Base-by-base conservation (phyloP, 2,329 filamentous ascomycete genomes). In the Furcasterigmium furcatum region DNA sequence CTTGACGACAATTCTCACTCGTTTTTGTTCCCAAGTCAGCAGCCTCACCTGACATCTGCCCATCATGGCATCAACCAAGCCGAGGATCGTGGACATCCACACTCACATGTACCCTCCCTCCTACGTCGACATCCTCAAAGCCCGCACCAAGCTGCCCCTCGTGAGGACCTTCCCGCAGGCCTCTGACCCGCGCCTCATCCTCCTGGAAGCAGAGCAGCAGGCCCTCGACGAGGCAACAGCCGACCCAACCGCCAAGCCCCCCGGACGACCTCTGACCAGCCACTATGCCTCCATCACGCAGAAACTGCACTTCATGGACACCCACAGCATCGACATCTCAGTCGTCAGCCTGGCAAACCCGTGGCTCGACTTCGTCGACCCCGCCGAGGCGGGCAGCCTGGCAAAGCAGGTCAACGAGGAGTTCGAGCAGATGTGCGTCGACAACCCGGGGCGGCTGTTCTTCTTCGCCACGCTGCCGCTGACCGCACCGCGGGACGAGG, bases 301-400 rank as follows among this genome's bases (percentile, higher is more conserved):
- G 55, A 96, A 96, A 60, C 75, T 96, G 13, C 76, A 81, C 41
- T 96, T 96, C 69, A 96, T 96, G 91, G 77, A 90, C 62, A 79
- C 76, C 14, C 91, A 96, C 67, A 72, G 72, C 44, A 96, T 96
- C 62, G 79, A 87, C 64, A 82, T 86, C 52, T 94, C 88, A 1
- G 87, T 96, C 42, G 82, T 96, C 51, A 94, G 88, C 1, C 81
- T 96, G 19, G 91, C 91, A 13, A 96, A 96, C 60, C 91, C 91
- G 0, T 96, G 91, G 91, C 77, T 96, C 3, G 91, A 96, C 66
- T 96, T 95, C 60, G 68, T 96, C 1, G 61, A 72, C 9, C 60
- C 80, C 0, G 62, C 71, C 4, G 79, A 85, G 52, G 87, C 88
- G 0, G 79, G 77, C 2, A 61, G 66, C 24, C 82, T 84, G 41